Evolutionary conservation across 2,329 filamentous ascomycete genomes (phyloP).

Genomic region (Penicillium brevicompactum): DNA sequence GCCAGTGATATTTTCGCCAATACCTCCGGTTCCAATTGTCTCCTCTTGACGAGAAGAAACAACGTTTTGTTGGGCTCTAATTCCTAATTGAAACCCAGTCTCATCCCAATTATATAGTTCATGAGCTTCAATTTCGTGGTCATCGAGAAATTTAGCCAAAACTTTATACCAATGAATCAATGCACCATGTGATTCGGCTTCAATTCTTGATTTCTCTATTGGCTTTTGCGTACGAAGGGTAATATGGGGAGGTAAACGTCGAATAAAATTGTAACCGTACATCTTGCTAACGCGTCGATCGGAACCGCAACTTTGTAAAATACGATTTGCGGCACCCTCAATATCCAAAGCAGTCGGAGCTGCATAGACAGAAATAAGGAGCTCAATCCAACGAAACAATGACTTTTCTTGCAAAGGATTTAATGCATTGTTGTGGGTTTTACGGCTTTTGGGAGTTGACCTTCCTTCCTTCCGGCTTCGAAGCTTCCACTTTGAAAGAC

Average conservation of each 20-base stretch:
- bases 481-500: too few species aligned
- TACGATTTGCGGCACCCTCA: not conserved
- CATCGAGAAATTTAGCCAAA: not conserved
- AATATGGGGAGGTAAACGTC: not conserved
- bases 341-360: not conserved
- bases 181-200: not conserved
- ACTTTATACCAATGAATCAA: not conserved
- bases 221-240: not conserved
- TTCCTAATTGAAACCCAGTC: not conserved
- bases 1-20: not conserved
- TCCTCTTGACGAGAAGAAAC: not conserved
- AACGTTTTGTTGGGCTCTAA: not conserved
- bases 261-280: not conserved
- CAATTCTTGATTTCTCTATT: slow-evolving; percentile 8
- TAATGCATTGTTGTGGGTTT: too few species aligned
- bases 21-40: not conserved
- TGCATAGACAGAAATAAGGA: not conserved
- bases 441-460: too few species aligned
- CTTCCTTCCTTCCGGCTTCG: too few species aligned
- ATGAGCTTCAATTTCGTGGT: not conserved
- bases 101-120: not conserved
- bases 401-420: not conserved
- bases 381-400: not conserved
- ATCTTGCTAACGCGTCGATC: not conserved
- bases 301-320: not conserved